A percentile compares a stretch with the other conserved stretches of the same genome.
Conservation (phyloP, 305 asterid species). For the Ilex paraguariensis region DNA sequence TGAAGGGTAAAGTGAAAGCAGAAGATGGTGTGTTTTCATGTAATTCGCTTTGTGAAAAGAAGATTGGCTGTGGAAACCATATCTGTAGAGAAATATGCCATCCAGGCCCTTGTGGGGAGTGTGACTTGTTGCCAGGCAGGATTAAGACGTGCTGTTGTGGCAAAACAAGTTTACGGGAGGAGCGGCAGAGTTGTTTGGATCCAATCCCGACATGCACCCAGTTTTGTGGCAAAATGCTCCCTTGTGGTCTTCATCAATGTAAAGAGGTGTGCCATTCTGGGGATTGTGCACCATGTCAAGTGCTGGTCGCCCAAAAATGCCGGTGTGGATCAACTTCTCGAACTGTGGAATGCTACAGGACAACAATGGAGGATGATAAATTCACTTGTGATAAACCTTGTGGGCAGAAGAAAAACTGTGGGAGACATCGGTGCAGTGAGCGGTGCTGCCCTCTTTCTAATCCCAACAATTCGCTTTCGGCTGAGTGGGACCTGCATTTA, state of each 20-base stretch:
- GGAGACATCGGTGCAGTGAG: conserved; percentile 94
- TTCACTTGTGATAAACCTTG: conserved; percentile 82
- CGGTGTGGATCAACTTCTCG: conserved; percentile 89
- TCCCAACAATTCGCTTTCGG: conserved; percentile 32
- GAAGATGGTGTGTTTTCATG: conserved; percentile 86
- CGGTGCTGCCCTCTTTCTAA: conserved; percentile 80
- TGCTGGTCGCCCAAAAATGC: conserved; percentile 70
- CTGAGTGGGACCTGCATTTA: conserved; percentile 74
- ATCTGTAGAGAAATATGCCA: conserved; percentile 67
- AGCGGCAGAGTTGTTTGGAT: conserved; percentile 66
- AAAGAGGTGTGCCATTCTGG: conserved; percentile 71
- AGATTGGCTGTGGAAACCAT: conserved; percentile 73
- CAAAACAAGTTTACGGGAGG: conserved; percentile 59
- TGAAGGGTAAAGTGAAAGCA: conserved; percentile 63
- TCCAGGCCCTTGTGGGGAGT: conserved; percentile 91
- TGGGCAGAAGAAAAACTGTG: conserved; percentile 87
- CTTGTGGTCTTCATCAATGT: conserved; percentile 71
- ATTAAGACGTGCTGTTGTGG: conserved; percentile 82
- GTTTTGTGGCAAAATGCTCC: conserved; percentile 65
- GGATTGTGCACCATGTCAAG: conserved; percentile 65
- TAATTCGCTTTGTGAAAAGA: conserved; percentile 54
- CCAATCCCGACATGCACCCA: conserved; percentile 77
- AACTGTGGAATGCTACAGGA: conserved; percentile 75
- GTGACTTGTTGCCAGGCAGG: conserved; percentile 63
- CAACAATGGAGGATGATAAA: conserved; percentile 38